Evolutionary conservation across 495 filamentous ascomycete genomes (phyloP).

Genomic region (Aspergillus sclerotiicarbonarius): DNA sequence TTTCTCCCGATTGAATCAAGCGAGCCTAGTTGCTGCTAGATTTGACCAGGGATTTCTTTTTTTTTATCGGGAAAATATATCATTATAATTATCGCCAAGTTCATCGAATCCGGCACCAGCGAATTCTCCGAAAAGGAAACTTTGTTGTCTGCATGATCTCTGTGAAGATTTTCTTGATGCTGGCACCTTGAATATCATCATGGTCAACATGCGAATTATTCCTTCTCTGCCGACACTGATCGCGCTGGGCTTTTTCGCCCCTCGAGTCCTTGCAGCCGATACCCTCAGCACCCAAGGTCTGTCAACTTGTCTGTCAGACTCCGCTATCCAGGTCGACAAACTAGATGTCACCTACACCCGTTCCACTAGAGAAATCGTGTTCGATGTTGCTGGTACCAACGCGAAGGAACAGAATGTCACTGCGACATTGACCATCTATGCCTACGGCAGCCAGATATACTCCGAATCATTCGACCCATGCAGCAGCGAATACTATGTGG

Average conservation of each 20-base stretch:
- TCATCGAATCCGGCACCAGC: not conserved
- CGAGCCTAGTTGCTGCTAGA: not conserved
- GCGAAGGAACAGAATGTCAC: constrained; percentile 73
- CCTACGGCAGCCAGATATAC: constrained; percentile 85
- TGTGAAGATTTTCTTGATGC: constrained; percentile 13
- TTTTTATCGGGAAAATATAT: not conserved
- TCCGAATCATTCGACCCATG: constrained; percentile 82
- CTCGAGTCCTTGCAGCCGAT: constrained; percentile 56
- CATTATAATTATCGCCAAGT: not conserved
- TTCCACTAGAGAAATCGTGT: constrained; percentile 65
- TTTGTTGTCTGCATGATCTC: not conserved
- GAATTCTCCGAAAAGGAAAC: not conserved
- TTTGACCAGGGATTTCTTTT: not conserved
- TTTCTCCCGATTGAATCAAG: constrained; percentile 8
- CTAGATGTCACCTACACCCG: constrained; percentile 79
- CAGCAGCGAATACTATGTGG: constrained; percentile 58
- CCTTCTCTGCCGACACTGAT: constrained; percentile 21
- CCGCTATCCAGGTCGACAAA: constrained; percentile 67
- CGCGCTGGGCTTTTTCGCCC: constrained; percentile 39
- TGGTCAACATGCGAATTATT: constrained; percentile 26
- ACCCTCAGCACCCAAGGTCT: constrained; percentile 79
- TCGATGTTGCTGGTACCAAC: constrained; percentile 82
- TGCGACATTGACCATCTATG: constrained; percentile 73
- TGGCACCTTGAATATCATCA: not conserved
- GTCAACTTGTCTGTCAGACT: constrained; percentile 64